phyloP scores from a whole-genome alignment of 345 rosid genomes.

The Clausena lansium region DNA sequence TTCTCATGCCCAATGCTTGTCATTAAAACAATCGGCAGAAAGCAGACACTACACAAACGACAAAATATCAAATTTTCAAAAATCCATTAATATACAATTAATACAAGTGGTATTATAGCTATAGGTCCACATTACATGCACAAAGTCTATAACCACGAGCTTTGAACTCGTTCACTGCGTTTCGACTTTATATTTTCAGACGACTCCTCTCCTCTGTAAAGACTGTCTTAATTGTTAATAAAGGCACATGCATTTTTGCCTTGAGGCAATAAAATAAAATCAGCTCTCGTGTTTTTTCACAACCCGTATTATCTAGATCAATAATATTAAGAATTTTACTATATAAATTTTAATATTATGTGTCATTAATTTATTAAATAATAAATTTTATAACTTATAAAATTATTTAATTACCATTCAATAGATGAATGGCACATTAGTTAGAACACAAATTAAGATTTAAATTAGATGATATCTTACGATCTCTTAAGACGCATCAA shows the following conservation, averaged over 20 bases:
- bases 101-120: neutral
- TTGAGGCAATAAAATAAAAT: neutral
- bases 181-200: neutral
- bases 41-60: neutral
- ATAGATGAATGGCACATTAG: no score
- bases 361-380: no score
- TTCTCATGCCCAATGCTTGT: neutral
- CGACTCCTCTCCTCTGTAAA: neutral
- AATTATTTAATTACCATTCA: no score
- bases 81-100: conserved; percentile 3
- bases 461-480: no score
- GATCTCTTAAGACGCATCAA: no score
- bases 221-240: neutral
- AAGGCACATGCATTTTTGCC: neutral
- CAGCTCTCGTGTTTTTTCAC: neutral
- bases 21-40: neutral
- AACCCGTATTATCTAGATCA: neutral
- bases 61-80: neutral
- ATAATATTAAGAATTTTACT: no score
- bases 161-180: neutral
- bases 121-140: neutral
- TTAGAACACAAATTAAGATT: no score
- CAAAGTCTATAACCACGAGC: neutral
- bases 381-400: no score
- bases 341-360: no score